These are phyloP conservation scores for Phalaenopsis hybrid DNA, from an alignment of 116 monocot species.

Conservation along the genomic window DNA sequence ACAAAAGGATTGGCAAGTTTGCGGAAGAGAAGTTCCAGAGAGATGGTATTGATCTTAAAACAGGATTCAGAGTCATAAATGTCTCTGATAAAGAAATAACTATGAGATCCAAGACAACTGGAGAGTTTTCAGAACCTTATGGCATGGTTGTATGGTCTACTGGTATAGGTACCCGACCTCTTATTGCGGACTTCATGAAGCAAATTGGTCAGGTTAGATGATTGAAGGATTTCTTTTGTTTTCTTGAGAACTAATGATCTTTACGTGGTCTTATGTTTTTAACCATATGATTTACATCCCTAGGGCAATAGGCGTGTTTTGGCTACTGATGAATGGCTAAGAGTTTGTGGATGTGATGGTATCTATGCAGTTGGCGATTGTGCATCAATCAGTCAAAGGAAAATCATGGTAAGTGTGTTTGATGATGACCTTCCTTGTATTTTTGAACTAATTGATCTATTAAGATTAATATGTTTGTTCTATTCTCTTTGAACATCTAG, in stretches of 20 bases:
- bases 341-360: slow-evolving; percentile 51
- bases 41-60: slow-evolving; percentile 70
- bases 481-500: neutral
- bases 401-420: slow-evolving; percentile 51
- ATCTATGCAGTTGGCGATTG: slow-evolving; percentile 63
- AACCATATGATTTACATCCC: neutral
- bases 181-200: slow-evolving; percentile 62
- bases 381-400: slow-evolving; percentile 56
- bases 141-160: slow-evolving; percentile 86
- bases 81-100: slow-evolving; percentile 49
- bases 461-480: neutral
- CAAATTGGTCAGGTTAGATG: slow-evolving; percentile 60
- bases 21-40: slow-evolving; percentile 65
- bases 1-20: slow-evolving; percentile 53
- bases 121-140: slow-evolving; percentile 44
- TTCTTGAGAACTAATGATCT: neutral
- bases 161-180: slow-evolving; percentile 60
- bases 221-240: neutral
- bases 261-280: neutral
- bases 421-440: neutral
- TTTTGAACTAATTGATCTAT: neutral
- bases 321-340: slow-evolving; percentile 64
- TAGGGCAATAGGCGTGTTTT: slow-evolving; percentile 48
- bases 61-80: slow-evolving; percentile 52
- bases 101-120: slow-evolving; percentile 30